Evolutionary conservation across 2,329 filamentous ascomycete species (phyloP).

Genomic region (Nigrospora oryzae): DNA sequence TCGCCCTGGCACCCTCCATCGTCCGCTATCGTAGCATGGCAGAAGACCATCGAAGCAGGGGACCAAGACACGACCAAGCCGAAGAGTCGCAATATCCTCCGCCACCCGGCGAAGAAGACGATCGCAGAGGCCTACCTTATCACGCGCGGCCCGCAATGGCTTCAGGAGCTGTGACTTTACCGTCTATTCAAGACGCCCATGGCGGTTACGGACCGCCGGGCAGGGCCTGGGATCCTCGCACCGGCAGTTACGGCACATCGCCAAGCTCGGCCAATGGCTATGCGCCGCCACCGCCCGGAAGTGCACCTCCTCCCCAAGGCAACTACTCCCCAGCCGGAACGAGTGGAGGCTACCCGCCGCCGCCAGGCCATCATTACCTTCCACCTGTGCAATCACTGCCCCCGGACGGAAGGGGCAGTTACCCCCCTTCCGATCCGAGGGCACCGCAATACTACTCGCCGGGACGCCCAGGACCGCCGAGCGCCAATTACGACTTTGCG

Average conservation of each 20-base stretch:
- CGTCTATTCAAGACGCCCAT: constrained; percentile 40
- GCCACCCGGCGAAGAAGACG: constrained; percentile 32
- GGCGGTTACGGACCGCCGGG: constrained; percentile 12
- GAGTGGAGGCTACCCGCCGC: constrained; percentile 12
- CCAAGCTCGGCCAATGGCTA: constrained; percentile 38
- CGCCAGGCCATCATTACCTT: constrained; percentile 15
- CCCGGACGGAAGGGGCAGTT: constrained; percentile 18
- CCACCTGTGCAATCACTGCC: constrained; percentile 28
- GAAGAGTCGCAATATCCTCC: constrained; percentile 34
- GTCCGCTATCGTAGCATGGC: constrained; percentile 25
- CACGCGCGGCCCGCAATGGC: constrained; percentile 29
- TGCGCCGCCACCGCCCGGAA: constrained; percentile 21
- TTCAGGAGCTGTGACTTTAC: constrained; percentile 32
- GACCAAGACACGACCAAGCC: constrained; percentile 23
- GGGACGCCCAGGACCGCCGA: constrained; percentile 10
- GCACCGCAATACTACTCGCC: constrained; percentile 14
- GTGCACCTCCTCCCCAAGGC: constrained; percentile 5
- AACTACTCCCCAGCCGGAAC: constrained; percentile 16
- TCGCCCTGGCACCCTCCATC: constrained; percentile 19
- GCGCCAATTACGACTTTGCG: constrained; percentile 18
- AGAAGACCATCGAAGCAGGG: constrained; percentile 25
- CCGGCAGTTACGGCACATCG: constrained; percentile 29
- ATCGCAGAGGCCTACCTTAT: constrained; percentile 21
- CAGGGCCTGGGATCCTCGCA: constrained; percentile 21
- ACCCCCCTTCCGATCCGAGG: constrained; percentile 31